Evolutionary conservation across 2,329 filamentous ascomycete genomes (phyloP), one percentile per base, ranked within the genome.

Genomic region (Phoma sp.): DNA sequence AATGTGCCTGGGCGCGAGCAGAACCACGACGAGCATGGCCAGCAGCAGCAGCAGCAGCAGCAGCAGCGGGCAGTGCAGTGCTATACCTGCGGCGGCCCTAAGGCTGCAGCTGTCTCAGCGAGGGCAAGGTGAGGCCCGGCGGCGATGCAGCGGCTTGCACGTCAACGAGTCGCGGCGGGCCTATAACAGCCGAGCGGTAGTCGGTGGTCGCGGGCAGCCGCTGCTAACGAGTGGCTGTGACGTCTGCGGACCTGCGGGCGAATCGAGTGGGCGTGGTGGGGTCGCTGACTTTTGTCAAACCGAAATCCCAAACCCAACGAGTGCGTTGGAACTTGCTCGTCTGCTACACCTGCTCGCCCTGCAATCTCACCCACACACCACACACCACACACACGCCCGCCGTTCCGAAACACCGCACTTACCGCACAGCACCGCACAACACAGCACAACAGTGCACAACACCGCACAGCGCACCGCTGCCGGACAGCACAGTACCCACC

Each of bases 191-290:
- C 29, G 17, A 21, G 31, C 10, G 15, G 33, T 25, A 19, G 35
- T 17, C 13, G 6, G n/a, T 29, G n/a, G 21, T 33, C 37, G 35
- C 10, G 17, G 6, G n/a, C 36, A 21, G 21, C 38, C 37, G 35
- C 10, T 38, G 36, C 19, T 35, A 19, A 22, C 33, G 35, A 15
- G 13, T 44, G 35, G 45, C 33, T 45, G 52, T 55, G 52, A 55
- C 52, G 45, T 55, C 52, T 45, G 36, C 36, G 39, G 17, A 17
- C 2, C 25, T 29, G 27, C 29, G 10, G 29, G 29, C 29, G 29
- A 31, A 31, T 31, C 52, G 40, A 50, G 45, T 45, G 31, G 24
- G 25, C 5, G 22, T 27, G 45, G 52, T 55, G 52, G 52, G 52
- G 52, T 3, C 15, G 32, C 36, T 40, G 44, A 49, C 51, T 48